Evolutionary conservation across 1,139 yeast genomes (phyloP).

Genomic region (Yamadazyma membranifaciens): DNA sequence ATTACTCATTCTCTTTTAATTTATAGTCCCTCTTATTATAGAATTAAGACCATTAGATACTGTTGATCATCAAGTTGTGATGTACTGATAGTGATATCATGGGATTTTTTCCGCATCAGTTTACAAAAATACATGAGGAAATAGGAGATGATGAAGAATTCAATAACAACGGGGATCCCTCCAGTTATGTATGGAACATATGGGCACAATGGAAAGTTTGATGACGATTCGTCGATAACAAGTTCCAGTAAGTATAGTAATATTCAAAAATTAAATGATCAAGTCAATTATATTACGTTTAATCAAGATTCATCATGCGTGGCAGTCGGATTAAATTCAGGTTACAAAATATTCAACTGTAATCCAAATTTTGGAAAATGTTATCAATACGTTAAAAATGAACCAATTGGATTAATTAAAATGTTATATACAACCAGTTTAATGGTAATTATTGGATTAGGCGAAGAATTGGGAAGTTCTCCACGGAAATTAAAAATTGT

Average conservation of each 20-base stretch:
- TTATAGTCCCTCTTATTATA: no score
- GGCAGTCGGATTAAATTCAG: slow-evolving; percentile 73
- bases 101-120: not conserved
- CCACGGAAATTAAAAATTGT: slow-evolving; percentile 79
- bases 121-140: slow-evolving; percentile 2
- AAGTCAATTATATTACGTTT: slow-evolving; percentile 65
- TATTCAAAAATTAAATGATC: slow-evolving; percentile 15
- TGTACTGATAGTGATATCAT: not conserved
- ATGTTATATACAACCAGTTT: slow-evolving; percentile 91
- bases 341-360: slow-evolving; percentile 86
- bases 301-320: slow-evolving; percentile 91
- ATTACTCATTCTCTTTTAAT: no score
- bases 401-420: slow-evolving; percentile 73
- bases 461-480: slow-evolving; percentile 77
- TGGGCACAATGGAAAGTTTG: slow-evolving; percentile 9
- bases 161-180: slow-evolving; percentile 16
- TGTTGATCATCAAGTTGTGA: not conserved
- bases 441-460: slow-evolving; percentile 82
- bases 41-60: no score
- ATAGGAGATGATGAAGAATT: slow-evolving; percentile 17
- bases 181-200: slow-evolving; percentile 15
- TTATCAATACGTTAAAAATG: slow-evolving; percentile 48
- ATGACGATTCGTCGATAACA: slow-evolving; percentile 15
- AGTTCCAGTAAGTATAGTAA: slow-evolving; percentile 15
- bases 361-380: slow-evolving; percentile 81